A percentile compares a stretch with the other conserved stretches of the same genome.
These are phyloP conservation scores for Trematosphaeria pertusa DNA, from an alignment of 2,329 filamentous ascomycete genomes.

Conservation along the genomic window DNA sequence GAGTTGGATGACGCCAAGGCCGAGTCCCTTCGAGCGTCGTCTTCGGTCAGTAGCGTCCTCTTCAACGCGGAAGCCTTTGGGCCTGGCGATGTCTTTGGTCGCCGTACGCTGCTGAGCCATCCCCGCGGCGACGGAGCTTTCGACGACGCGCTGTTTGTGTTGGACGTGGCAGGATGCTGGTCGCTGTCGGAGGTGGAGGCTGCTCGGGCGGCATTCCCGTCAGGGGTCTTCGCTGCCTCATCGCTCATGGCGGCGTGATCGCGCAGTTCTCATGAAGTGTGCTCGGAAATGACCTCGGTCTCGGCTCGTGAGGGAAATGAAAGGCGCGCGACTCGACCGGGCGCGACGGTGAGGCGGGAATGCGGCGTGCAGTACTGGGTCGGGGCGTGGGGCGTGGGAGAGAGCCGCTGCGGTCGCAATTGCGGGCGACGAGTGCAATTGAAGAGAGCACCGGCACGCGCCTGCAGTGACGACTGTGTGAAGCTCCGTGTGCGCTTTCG, in stretches of 20 bases:
- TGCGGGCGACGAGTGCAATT: slow-evolving; percentile 23
- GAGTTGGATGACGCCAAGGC: slow-evolving; percentile 47
- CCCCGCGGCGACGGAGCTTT: slow-evolving; percentile 36
- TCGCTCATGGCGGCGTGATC: slow-evolving; percentile 39
- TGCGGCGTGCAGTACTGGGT: neutral
- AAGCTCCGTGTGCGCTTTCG: neutral
- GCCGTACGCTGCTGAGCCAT: slow-evolving; percentile 47
- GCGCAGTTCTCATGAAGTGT: slow-evolving; percentile 38
- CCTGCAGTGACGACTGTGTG: slow-evolving; percentile 2
- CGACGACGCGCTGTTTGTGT: slow-evolving; percentile 20
- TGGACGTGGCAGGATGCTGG: slow-evolving; percentile 19
- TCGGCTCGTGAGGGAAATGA: slow-evolving; percentile 38
- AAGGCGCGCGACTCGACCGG: slow-evolving; percentile 20
- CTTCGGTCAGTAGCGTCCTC: slow-evolving; percentile 35
- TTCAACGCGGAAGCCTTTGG: slow-evolving; percentile 42
- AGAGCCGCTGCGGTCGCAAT: slow-evolving; percentile 13
- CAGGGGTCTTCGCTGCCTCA: slow-evolving; percentile 35
- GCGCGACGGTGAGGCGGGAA: slow-evolving; percentile 3
- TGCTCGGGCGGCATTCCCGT: slow-evolving; percentile 23
- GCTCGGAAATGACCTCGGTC: slow-evolving; percentile 31
- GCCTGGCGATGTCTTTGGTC: slow-evolving; percentile 46
- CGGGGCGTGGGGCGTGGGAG: neutral
- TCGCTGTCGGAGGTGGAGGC: slow-evolving; percentile 10
- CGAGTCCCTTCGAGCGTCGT: slow-evolving; percentile 50
- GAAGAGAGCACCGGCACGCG: slow-evolving; percentile 22